Conservation (phyloP, 768 basidiomycete species). For the Lactarius vividus region DNA sequence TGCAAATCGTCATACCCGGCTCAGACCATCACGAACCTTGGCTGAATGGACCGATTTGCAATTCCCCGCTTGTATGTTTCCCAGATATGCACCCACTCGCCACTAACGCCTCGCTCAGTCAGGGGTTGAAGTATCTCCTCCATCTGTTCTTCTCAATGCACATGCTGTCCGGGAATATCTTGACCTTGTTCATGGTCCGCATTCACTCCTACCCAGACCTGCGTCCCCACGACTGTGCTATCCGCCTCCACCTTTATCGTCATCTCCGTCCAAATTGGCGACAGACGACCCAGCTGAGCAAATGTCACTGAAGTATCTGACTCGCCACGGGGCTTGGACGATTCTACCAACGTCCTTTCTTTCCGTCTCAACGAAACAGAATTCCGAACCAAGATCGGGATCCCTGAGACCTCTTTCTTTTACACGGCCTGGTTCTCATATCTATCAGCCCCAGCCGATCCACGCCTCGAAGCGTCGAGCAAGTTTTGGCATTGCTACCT, state of each 20-base stretch:
- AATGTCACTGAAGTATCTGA: background rate
- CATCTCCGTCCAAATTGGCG: background rate
- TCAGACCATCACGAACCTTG: background rate
- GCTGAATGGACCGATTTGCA: slow-evolving; percentile 5
- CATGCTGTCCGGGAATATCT: slow-evolving; percentile 15
- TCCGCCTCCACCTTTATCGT: background rate
- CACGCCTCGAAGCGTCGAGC: slow-evolving; percentile 10
- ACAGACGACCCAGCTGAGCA: slow-evolving; percentile 4
- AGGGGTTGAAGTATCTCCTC: background rate
- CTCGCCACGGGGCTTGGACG: too few species aligned
- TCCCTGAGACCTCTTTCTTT: background rate
- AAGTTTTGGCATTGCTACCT: background rate
- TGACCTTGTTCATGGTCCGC: slow-evolving; percentile 12
- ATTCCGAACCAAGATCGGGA: background rate
- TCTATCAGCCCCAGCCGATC: background rate
- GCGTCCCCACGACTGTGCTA: slow-evolving; percentile 1
- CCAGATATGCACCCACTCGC: background rate
- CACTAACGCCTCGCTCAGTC: slow-evolving; percentile 10
- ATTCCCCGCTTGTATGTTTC: slow-evolving; percentile 18
- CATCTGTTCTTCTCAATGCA: slow-evolving; percentile 21
- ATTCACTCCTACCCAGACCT: background rate
- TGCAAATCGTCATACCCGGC: slow-evolving; percentile 12
- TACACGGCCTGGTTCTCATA: background rate
- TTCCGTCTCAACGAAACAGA: background rate
- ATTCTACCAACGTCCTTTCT: background rate